A percentile compares a stretch with the other conserved stretches of the same genome.
phyloP scores from a whole-genome alignment of 2,329 filamentous ascomycete species.

The Madurella mycetomatis region DNA sequence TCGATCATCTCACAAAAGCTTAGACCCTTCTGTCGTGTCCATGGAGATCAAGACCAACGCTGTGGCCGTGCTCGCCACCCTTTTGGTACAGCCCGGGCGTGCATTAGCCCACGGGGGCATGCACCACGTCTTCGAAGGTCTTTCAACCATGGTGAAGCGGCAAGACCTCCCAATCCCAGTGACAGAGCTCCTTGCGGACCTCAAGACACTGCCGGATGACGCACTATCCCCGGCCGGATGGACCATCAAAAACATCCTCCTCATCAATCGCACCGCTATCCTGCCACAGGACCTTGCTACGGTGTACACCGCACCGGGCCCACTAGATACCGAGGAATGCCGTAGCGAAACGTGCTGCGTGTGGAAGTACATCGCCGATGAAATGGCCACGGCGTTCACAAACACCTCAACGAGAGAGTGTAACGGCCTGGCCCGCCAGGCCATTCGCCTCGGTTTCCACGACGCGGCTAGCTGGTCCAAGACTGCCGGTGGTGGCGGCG shows the following conservation, averaged over 20 bases:
- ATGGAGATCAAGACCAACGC: too few relatives aligned
- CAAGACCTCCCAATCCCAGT: too few relatives aligned
- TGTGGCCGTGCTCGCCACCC: too few relatives aligned
- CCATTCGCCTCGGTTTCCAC: constrained; percentile 16
- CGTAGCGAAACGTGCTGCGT: constrained; percentile 8
- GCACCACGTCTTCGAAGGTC: too few relatives aligned
- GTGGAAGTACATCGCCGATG: constrained; percentile 11
- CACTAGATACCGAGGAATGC: neutral
- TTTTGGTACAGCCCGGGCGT: too few relatives aligned
- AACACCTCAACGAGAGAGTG: neutral
- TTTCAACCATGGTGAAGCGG: too few relatives aligned
- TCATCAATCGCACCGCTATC: neutral
- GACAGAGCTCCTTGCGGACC: constrained; percentile 1
- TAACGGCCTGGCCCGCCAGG: constrained; percentile 11
- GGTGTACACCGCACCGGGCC: neutral
- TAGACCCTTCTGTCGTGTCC: too few relatives aligned
- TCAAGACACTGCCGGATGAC: neutral
- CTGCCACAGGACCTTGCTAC: neutral
- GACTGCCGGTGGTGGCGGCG: constrained; percentile 4
- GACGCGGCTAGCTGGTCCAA: constrained; percentile 13
- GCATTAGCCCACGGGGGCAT: too few relatives aligned
- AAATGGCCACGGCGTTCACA: neutral
- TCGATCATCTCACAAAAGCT: too few relatives aligned
- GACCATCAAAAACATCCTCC: constrained; percentile 9
- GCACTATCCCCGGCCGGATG: neutral